Evolutionary conservation across 352 stramenopile genomes (phyloP).

Genomic region (Phytophthora foliorum): DNA sequence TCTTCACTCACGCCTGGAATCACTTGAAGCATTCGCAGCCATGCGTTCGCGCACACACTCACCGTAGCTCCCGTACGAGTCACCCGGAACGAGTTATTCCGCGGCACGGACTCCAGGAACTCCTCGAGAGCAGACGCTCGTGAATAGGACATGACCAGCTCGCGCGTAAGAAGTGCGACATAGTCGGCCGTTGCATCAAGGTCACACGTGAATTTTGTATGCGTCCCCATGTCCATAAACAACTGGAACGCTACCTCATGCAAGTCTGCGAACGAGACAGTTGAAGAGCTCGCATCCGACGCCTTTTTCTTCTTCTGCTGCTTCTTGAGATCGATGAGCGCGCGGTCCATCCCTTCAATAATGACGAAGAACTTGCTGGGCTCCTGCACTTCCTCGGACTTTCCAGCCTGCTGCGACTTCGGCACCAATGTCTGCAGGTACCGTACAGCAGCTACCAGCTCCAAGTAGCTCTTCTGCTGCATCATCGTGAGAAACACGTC

Average conservation of each 20-base stretch:
- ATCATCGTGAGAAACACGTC: conserved; percentile 53
- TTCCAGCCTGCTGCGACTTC: not conserved
- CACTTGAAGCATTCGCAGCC: conserved; percentile 85
- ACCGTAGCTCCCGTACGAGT: conserved; percentile 48
- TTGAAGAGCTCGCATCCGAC: not conserved
- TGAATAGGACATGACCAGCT: conserved; percentile 55
- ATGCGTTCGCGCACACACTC: conserved; percentile 66
- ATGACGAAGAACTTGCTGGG: conserved; percentile 55
- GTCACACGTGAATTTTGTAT: conserved; percentile 78
- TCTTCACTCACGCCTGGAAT: conserved; percentile 80
- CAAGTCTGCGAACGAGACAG: conserved; percentile 64
- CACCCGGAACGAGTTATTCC: conserved; percentile 72
- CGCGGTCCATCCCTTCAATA: conserved; percentile 69
- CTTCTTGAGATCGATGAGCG: conserved; percentile 61
- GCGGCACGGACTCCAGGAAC: conserved; percentile 63
- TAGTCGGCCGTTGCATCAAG: conserved; percentile 62
- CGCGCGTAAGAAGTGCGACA: conserved; percentile 62
- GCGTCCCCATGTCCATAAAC: conserved; percentile 65
- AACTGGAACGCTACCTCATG: conserved; percentile 73
- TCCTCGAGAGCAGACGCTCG: conserved; percentile 58
- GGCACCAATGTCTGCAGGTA: conserved; percentile 42
- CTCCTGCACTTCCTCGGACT: conserved; percentile 27
- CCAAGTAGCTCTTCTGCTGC: conserved; percentile 43
- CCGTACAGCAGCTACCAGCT: conserved; percentile 40
- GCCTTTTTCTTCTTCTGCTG: conserved; percentile 44